These are phyloP conservation scores for Chaetomium globosum DNA, from an alignment of 2,329 filamentous ascomycete genomes.

Conservation along the genomic window DNA sequence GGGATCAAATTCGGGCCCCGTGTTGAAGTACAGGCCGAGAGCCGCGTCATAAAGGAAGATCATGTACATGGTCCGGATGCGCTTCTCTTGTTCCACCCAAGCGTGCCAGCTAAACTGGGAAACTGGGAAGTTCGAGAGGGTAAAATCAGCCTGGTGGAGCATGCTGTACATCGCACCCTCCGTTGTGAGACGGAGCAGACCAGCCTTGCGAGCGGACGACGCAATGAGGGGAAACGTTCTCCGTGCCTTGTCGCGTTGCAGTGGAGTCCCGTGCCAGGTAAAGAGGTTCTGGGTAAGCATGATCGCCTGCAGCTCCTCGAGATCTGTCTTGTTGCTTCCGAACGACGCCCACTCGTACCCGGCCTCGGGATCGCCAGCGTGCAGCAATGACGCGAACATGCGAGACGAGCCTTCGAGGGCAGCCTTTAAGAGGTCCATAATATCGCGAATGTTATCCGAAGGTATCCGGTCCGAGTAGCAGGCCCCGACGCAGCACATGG, in stretches of 20 bases:
- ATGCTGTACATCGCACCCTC: constrained; percentile 56
- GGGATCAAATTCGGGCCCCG: constrained; percentile 62
- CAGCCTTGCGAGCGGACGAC: constrained; percentile 58
- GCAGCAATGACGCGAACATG: constrained; percentile 52
- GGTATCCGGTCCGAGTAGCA: constrained; percentile 70
- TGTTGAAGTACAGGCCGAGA: constrained; percentile 72
- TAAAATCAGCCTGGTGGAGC: constrained; percentile 61
- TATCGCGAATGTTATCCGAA: constrained; percentile 63
- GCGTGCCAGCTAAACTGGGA: constrained; percentile 64
- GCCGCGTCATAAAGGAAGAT: constrained; percentile 67
- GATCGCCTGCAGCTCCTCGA: constrained; percentile 70
- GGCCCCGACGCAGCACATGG: constrained; percentile 73
- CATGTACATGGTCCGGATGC: constrained; percentile 65
- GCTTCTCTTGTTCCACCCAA: constrained; percentile 73
- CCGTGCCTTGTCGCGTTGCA: constrained; percentile 65
- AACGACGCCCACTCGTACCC: constrained; percentile 46
- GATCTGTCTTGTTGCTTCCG: constrained; percentile 45
- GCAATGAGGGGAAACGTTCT: constrained; percentile 61
- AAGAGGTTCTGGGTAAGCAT: constrained; percentile 64
- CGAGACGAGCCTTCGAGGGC: constrained; percentile 60
- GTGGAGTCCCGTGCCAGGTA: constrained; percentile 69
- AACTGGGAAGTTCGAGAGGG: constrained; percentile 50
- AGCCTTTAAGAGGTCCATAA: constrained; percentile 65
- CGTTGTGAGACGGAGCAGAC: constrained; percentile 58
- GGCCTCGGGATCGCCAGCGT: constrained; percentile 43